A percentile compares a stretch with the other conserved stretches of the same genome.
phyloP scores from a whole-genome alignment of 2,329 filamentous ascomycete genomes.

The Colletotrichum sp. region DNA sequence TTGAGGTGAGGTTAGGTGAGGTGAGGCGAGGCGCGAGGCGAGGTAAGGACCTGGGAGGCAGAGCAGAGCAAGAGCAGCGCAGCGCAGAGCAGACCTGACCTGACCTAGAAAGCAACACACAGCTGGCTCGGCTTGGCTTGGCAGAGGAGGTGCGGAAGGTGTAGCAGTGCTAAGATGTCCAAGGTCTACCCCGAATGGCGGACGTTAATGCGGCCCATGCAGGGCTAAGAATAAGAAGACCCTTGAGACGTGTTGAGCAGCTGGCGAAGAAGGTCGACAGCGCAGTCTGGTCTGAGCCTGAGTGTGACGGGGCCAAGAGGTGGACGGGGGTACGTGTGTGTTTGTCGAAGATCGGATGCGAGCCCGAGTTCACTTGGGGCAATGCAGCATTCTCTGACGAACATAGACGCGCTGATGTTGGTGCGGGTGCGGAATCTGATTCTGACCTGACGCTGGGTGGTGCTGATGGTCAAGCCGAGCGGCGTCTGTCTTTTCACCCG shows the following conservation, averaged over 20 bases:
- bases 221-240: conserved; percentile 13
- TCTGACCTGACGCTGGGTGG: background rate
- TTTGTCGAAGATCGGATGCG: conserved; percentile 17
- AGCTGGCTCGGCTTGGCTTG: background rate
- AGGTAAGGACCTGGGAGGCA: background rate
- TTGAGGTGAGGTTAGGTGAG: background rate
- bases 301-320: conserved; percentile 4
- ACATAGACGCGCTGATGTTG: conserved; percentile 5
- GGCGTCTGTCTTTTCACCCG: background rate
- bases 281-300: background rate
- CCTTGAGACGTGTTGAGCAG: conserved; percentile 1
- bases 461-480: background rate
- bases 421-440: conserved; percentile 1
- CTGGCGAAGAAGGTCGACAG: background rate
- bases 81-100: background rate
- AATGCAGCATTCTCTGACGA: conserved; percentile 12
- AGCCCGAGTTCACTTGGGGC: conserved; percentile 10
- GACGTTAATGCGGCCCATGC: conserved; percentile 19
- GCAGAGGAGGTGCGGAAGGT: background rate
- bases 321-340: conserved; percentile 1
- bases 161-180: conserved; percentile 2
- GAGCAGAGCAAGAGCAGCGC: background rate
- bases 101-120: background rate
- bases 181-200: conserved; percentile 17
- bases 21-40: background rate